Evolutionary conservation across 768 basidiomycete species (phyloP).

Genomic region (Kondoa subrosea): DNA sequence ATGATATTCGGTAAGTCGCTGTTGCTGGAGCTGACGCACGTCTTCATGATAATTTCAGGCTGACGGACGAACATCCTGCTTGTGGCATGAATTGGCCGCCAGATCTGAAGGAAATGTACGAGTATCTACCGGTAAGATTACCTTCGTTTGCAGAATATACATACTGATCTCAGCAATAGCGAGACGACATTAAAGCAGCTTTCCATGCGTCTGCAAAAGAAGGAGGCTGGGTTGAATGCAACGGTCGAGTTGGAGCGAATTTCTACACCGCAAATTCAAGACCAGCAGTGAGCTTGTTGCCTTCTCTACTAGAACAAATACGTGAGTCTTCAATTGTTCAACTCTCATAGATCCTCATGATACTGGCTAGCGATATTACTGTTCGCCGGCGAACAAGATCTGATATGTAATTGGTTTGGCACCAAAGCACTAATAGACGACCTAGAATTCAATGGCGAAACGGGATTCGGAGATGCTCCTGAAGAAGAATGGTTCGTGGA

Average conservation of each 20-base stretch:
- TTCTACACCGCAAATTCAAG: slow-evolving; percentile 44
- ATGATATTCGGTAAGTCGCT: slow-evolving; percentile 54
- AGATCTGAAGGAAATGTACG: slow-evolving; percentile 55
- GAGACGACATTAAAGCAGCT: slow-evolving; percentile 58
- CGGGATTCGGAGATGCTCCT: slow-evolving; percentile 55
- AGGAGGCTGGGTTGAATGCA: slow-evolving; percentile 78
- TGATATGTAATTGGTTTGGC: slow-evolving; percentile 91
- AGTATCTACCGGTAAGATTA: slow-evolving; percentile 58
- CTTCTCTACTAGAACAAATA: slow-evolving; percentile 49
- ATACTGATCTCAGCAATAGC: slow-evolving; percentile 37
- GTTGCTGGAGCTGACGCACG: background rate
- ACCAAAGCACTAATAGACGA: slow-evolving; percentile 66
- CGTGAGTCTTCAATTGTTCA: background rate
- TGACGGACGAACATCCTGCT: slow-evolving; percentile 64
- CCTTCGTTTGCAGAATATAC: slow-evolving; percentile 7
- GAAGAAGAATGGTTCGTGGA: slow-evolving; percentile 43
- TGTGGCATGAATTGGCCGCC: slow-evolving; percentile 99
- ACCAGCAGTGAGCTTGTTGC: slow-evolving; percentile 60
- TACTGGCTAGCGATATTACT: slow-evolving; percentile 62
- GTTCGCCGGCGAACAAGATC: slow-evolving; percentile 86
- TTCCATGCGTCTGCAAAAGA: slow-evolving; percentile 64
- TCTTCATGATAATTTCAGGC: slow-evolving; percentile 14
- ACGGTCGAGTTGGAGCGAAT: slow-evolving; percentile 45
- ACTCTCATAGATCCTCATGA: background rate
- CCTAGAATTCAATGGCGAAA: slow-evolving; percentile 69